These are phyloP conservation scores for Populus hybrid DNA, from an alignment of 441 rosid genomes.

Conservation along the genomic window DNA sequence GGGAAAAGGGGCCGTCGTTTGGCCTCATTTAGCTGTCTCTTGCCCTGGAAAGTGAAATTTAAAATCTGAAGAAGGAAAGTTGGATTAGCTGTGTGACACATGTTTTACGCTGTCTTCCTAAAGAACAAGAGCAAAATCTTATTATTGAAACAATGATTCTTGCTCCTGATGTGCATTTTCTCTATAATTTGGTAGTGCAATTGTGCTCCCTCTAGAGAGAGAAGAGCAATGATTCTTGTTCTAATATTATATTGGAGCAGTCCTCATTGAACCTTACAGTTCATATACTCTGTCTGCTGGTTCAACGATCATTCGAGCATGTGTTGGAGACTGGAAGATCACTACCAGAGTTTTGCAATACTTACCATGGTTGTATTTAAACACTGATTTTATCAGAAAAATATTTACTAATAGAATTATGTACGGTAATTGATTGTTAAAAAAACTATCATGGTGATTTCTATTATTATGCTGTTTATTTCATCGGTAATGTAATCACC, in stretches of 20 bases:
- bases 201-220: neutral
- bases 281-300: neutral
- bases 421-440: accelerated
- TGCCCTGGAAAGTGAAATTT: constrained; percentile 14
- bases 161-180: neutral
- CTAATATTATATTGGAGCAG: neutral
- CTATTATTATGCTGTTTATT: accelerated
- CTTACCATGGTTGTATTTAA: no score
- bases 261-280: no score
- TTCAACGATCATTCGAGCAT: neutral
- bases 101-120: neutral
- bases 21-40: neutral
- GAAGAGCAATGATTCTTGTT: neutral
- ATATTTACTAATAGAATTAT: no score
- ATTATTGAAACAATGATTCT: neutral
- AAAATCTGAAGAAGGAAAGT: neutral
- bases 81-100: constrained; percentile 19
- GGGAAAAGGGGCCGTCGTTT: neutral
- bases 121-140: neutral
- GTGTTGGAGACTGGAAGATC: neutral
- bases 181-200: no score
- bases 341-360: no score
- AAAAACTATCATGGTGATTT: no score
- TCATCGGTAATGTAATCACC: no score
- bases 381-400: no score